phyloP scores from a whole-genome alignment of 2,329 filamentous ascomycete species.

The Trichoderma asperellum region DNA sequence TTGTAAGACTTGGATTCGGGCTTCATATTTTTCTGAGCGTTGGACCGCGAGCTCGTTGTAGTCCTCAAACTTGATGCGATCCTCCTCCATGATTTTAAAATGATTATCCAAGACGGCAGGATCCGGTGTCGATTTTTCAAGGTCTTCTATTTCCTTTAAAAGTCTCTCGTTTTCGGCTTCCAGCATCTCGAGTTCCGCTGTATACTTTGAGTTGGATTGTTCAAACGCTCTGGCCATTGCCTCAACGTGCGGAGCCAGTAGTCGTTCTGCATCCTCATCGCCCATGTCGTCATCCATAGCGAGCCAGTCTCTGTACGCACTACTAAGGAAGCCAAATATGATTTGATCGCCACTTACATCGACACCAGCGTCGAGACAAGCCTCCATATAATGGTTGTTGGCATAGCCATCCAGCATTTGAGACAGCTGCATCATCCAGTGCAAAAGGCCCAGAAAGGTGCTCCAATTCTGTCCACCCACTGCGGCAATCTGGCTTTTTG shows the following conservation, averaged over 20 bases:
- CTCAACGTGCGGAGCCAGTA: slow-evolving; percentile 82
- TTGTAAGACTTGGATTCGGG: slow-evolving; percentile 78
- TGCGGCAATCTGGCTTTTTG: slow-evolving; percentile 91
- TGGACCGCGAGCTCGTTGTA: slow-evolving; percentile 86
- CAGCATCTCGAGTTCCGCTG: slow-evolving; percentile 79
- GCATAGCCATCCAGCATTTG: slow-evolving; percentile 89
- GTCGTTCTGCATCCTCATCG: slow-evolving; percentile 79
- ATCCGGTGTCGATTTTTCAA: slow-evolving; percentile 84
- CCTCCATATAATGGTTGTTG: slow-evolving; percentile 81
- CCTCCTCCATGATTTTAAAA: slow-evolving; percentile 92
- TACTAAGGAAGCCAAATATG: slow-evolving; percentile 88
- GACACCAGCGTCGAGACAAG: slow-evolving; percentile 82
- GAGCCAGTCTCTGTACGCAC: slow-evolving; percentile 91
- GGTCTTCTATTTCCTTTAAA: slow-evolving; percentile 82
- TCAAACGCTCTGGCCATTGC: slow-evolving; percentile 89
- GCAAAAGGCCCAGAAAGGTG: slow-evolving; percentile 87
- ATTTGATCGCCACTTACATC: slow-evolving; percentile 90
- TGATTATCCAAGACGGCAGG: slow-evolving; percentile 83
- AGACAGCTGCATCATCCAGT: slow-evolving; percentile 99
- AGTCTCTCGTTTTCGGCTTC: slow-evolving; percentile 84
- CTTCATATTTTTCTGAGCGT: slow-evolving; percentile 87
- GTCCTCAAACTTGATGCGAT: slow-evolving; percentile 91
- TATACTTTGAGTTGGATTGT: slow-evolving; percentile 79
- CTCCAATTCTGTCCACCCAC: slow-evolving; percentile 98
- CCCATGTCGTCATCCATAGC: slow-evolving; percentile 86